Evolutionary conservation across 768 basidiomycete genomes (phyloP).

Genomic region (Leccinum disarticulatum): DNA sequence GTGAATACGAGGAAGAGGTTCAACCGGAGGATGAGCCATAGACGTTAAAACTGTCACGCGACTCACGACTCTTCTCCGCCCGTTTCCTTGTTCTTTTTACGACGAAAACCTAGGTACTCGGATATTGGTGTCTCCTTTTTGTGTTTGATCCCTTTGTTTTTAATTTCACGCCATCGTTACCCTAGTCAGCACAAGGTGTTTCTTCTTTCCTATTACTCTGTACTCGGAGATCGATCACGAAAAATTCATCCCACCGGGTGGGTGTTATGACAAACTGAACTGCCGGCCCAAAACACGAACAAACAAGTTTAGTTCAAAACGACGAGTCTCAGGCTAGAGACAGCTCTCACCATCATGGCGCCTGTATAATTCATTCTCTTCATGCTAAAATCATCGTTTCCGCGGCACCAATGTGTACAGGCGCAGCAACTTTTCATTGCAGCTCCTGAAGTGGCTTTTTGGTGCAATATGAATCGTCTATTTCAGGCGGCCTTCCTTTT

Average conservation of each 20-base stretch:
- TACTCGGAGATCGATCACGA: slow-evolving; percentile 6
- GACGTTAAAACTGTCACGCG: slow-evolving; percentile 25
- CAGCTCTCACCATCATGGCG: not conserved
- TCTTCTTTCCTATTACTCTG: slow-evolving; percentile 6
- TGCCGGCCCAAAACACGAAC: slow-evolving; percentile 6
- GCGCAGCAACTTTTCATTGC: slow-evolving; percentile 29
- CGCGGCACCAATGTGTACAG: slow-evolving; percentile 34
- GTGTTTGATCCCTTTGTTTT: slow-evolving; percentile 29
- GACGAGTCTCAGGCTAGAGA: no score
- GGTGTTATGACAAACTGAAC: not conserved
- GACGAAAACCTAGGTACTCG: slow-evolving; percentile 38
- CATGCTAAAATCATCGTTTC: not conserved
- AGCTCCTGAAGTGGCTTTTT: slow-evolving; percentile 35
- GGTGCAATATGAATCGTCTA: slow-evolving; percentile 26
- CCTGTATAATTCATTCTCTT: not conserved
- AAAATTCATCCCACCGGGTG: not conserved
- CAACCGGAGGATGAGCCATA: slow-evolving; percentile 59
- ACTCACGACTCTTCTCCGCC: slow-evolving; percentile 16
- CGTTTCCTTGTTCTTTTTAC: slow-evolving; percentile 22
- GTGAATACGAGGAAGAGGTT: slow-evolving; percentile 83
- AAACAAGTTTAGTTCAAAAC: slow-evolving; percentile 3
- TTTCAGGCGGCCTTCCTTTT: slow-evolving; percentile 5
- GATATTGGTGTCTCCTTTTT: slow-evolving; percentile 31
- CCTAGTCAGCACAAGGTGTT: slow-evolving; percentile 25
- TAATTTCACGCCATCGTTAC: slow-evolving; percentile 36